Evolutionary conservation across 2,329 filamentous ascomycete genomes (phyloP), one percentile per base, ranked within the genome.

Genomic region (Fusarium sp.): DNA sequence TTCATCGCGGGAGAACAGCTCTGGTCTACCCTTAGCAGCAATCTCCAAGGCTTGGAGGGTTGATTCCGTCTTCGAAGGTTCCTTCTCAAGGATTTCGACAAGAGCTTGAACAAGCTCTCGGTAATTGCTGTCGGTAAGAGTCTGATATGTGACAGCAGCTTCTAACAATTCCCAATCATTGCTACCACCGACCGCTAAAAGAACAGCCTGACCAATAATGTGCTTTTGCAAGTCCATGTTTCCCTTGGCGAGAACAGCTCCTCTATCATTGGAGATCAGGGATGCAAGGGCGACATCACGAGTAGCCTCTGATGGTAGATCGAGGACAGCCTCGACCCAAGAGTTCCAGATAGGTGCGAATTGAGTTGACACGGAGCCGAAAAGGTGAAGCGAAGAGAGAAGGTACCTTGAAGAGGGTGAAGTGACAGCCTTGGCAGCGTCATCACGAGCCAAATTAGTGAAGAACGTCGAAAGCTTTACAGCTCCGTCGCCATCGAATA

Each of bases 401-500:
- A 97, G 81, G 57, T 91, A 88, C 4, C 88, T 81, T 0, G 90
- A 89, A 2, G 94, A 95, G 0, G 93, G 89, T 0, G 94, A 95
- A 4, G 87, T 82, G 6, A 95, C 82, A 21, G 96, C 83, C 3
- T 84, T 82, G 0, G 88, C 84, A 19, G 92, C 84, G 68, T 91
- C 84, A 2, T 89, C 83, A 25, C 85, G 81, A 9, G 92, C 81
- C 46, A 93, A 89, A 2, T 75, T 72, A 4, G 81, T 80, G 5
- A 91, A 81, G 21, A 87, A 81, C 0, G 83, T 77, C 8, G 85
- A 80, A 18, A 91, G 81, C 3, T 81, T 75, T 11, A 76, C 58
- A 3, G 78, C 75, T 5, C 75, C 76, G 4, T 80, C 76, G 10
- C 77, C 78, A 2, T 77, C 73, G 60, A 89, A 86, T 0, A 89